Evolutionary conservation across 176 grass and related monocot species (phyloP).

Genomic region (Carex scoparia): DNA sequence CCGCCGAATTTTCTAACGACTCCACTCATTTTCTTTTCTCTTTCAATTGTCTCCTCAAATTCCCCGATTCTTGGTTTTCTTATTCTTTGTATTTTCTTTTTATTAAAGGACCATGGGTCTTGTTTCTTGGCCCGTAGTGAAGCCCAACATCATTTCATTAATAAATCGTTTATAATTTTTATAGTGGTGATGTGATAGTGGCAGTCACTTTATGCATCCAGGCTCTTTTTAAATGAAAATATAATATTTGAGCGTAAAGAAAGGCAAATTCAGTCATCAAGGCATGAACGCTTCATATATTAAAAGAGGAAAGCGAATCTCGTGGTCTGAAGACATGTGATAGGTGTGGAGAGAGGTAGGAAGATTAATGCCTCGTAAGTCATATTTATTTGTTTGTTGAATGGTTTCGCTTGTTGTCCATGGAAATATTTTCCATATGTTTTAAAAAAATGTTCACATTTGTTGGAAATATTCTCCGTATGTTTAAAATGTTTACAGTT

Average conservation of each 20-base stretch:
- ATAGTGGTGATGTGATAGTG: no score
- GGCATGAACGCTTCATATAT: neutral
- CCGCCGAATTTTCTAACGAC: conserved; percentile 41
- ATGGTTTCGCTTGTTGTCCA: neutral
- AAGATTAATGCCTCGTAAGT: neutral
- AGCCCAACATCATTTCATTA: neutral
- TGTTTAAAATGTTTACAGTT: neutral
- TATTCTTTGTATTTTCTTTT: neutral
- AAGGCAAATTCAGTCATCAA: neutral
- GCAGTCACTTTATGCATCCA: neutral
- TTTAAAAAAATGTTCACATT: neutral
- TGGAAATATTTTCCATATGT: neutral
- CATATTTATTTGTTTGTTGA: neutral
- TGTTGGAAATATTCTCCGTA: neutral
- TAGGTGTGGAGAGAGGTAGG: neutral
- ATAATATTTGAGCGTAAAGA: no score
- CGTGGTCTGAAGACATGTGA: neutral
- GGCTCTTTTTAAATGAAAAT: neutral
- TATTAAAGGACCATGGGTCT: neutral
- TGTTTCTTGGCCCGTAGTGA: neutral
- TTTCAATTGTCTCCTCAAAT: neutral
- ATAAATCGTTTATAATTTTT: neutral
- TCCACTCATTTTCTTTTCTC: neutral
- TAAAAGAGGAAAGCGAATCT: neutral
- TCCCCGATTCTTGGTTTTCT: neutral